Base-by-base conservation (phyloP, 768 basidiomycete genomes). In the Candolleomyces efflorescens region DNA sequence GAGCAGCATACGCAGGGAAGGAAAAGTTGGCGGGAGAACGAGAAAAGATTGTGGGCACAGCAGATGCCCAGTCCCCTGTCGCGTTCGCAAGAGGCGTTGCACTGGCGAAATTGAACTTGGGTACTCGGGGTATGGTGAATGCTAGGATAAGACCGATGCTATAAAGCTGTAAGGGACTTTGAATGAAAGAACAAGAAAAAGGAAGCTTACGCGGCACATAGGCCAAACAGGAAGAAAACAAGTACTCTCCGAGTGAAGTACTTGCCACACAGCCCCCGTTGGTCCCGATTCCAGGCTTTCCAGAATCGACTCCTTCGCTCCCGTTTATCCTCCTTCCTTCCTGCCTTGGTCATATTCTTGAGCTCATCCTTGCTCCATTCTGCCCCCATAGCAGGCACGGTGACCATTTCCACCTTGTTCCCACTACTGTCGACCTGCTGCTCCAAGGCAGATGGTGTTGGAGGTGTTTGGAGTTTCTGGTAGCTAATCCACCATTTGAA, bases 281-380 rank as follows among this genome's bases (percentile, higher is more conserved):
- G 81, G 49, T 87, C 91, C 56, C 92, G 80, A 59, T 82, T 86
- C 86, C 88, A 96, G 22, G 80, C 80, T 62, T 79, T 84, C 86
- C 86, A 92, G 61, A 83, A 81, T 53, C 81, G 76, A 55, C 65
- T 72, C 56, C 84, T 77, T 49, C 72, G 67, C 49, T 84, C 83
- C 13, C 73, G 65, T 67, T 83, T 83, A 51, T 80, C 76, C 70
- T 92, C 87, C 26, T 81, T 77, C 67, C 81, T 82, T 4, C 83
- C 90, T 2, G 84, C 73, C 65, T 86, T 88, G 0, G 88, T 89
- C 82, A 92, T 89, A 38, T 81, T 80, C 49, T 79, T 81, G 69
- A 97, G 72, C 68, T 98, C 94, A 18, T 80, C 75, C 51, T 85
- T 84, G 23, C 81, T 81, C 94, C 94, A 98, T 73, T 98, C 94